Conservation (phyloP, 495 filamentous ascomycete genomes). For the Podospora anserina region DNA sequence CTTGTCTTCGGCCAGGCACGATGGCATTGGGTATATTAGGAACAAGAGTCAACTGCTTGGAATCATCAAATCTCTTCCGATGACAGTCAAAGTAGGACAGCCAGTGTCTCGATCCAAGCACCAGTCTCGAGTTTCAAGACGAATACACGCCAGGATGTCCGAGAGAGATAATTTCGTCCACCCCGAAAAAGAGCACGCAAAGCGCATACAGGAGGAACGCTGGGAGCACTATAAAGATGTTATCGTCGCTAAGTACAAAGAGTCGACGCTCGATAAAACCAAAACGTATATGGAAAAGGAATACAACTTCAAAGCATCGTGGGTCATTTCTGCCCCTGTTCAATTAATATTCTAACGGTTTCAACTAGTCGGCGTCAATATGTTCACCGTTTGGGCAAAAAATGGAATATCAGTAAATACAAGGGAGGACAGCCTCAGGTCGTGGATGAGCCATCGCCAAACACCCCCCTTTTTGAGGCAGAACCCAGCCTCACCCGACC, state of each 20-base stretch:
- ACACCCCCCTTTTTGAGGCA: background rate
- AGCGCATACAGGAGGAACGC: no score
- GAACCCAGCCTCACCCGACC: background rate
- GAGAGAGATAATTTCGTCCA: conserved; percentile 1
- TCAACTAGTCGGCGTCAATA: conserved; percentile 24
- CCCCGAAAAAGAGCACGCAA: no score
- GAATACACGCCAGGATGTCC: background rate
- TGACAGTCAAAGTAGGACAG: background rate
- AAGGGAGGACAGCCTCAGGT: background rate
- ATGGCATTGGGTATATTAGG: background rate
- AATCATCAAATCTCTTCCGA: background rate
- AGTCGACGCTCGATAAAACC: conserved; percentile 17
- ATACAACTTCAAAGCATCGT: conserved; percentile 31
- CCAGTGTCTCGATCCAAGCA: background rate
- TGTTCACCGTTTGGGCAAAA: conserved; percentile 15
- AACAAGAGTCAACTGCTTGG: background rate
- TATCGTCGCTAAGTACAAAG: conserved; percentile 19
- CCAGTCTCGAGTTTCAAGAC: background rate
- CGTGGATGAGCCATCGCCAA: no score
- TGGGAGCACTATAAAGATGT: conserved; percentile 15
- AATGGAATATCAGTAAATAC: conserved; percentile 26
- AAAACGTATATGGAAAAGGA: conserved; percentile 24
- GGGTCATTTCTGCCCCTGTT: conserved; percentile 1
- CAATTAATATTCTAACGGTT: background rate
- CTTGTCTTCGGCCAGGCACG: background rate